Base-by-base conservation (phyloP, 129 eudicot genomes). In the Sambucus nigra region DNA sequence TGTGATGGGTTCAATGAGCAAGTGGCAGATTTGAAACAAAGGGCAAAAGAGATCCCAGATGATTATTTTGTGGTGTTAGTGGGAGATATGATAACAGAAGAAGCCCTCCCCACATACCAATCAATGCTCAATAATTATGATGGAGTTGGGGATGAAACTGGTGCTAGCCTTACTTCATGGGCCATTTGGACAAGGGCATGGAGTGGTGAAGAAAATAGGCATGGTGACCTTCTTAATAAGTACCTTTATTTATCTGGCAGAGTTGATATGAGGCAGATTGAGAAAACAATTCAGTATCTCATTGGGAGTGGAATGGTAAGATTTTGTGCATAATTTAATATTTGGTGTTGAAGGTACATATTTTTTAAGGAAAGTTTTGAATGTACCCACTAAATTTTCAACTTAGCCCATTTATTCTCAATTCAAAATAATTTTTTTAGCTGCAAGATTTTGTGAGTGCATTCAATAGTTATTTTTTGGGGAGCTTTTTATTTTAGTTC, bases 161-260 rank as follows among this genome's bases (percentile, higher is more conserved):
- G 61, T 15, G n/a, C 26, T 2, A 0, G 27, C 14, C 27, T 8
- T 2, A 33, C 23, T 35, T 19, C 40, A 7, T 56, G 40, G 61
- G 61, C 19, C 4, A 16, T 48, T 7, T 56, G 61, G 61, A 56
- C 25, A 1, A 17, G 61, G 28, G 47, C 47, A 5, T 56, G 61
- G 47, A 22, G n/a, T 19, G 47, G 26, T 4, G 61, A 29, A n/a
- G 44, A 27, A 5, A 26, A 26, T 23, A 14, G 42, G 9, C n/a
- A n/a, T n/a, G n/a, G n/a, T n/a, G n/a, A n/a, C n/a, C n/a, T n/a
- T n/a, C n/a, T n/a, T n/a, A n/a, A 38, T 17, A 32, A 18, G 40
- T 56, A 56, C 28, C 40, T 56, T 19, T 56, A 56, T 22, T 20
- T 56, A n/a, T 56, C 26, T 32, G 61, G 61, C 10, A 6, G 41